Percentiles rank a stretch among this genome's conserved stretches.
These are phyloP conservation scores for Codiaeum variegatum DNA, from an alignment of 441 rosid genomes.

Conservation along the genomic window DNA sequence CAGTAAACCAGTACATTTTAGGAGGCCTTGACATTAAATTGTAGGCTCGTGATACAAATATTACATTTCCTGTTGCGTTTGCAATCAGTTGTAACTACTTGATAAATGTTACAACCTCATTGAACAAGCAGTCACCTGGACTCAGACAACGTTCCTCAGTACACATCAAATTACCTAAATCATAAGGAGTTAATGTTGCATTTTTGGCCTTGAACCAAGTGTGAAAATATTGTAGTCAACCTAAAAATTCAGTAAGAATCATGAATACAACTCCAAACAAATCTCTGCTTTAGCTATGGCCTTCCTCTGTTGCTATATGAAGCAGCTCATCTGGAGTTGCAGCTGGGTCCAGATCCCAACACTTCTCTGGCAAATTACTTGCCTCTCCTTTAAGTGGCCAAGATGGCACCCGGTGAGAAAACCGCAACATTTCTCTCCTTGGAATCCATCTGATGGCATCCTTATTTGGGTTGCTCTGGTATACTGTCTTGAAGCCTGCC, in stretches of 20 bases:
- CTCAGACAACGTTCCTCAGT: conserved; percentile 28
- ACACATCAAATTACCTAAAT: conserved; percentile 39
- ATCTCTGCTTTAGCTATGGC: conserved; percentile 34
- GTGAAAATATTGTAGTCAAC: conserved; percentile 59
- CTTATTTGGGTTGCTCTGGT: conserved; percentile 51
- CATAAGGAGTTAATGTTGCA: conserved; percentile 39
- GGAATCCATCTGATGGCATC: conserved; percentile 78
- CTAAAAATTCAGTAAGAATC: conserved; percentile 56
- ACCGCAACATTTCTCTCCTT: conserved; percentile 80
- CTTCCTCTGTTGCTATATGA: conserved; percentile 40
- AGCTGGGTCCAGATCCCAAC: conserved; percentile 98
- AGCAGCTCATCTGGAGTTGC: conserved; percentile 97
- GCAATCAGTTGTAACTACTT: conserved; percentile 22
- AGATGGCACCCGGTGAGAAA: conserved; percentile 89
- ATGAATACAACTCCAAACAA: conserved; percentile 40
- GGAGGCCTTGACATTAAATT: neutral
- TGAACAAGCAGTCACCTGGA: conserved; percentile 29
- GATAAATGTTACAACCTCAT: conserved; percentile 20
- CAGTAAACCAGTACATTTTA: too few relatives aligned
- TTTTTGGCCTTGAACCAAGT: conserved; percentile 39
- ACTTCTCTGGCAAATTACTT: conserved; percentile 51
- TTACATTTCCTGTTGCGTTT: conserved; percentile 22
- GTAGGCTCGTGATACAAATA: conserved; percentile 13
- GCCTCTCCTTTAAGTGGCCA: conserved; percentile 71
- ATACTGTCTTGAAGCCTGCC: conserved; percentile 83